Evolutionary conservation across 139 green algal species (phyloP), one percentile per base, ranked within the genome.

Genomic region (Micractinium conductrix): DNA sequence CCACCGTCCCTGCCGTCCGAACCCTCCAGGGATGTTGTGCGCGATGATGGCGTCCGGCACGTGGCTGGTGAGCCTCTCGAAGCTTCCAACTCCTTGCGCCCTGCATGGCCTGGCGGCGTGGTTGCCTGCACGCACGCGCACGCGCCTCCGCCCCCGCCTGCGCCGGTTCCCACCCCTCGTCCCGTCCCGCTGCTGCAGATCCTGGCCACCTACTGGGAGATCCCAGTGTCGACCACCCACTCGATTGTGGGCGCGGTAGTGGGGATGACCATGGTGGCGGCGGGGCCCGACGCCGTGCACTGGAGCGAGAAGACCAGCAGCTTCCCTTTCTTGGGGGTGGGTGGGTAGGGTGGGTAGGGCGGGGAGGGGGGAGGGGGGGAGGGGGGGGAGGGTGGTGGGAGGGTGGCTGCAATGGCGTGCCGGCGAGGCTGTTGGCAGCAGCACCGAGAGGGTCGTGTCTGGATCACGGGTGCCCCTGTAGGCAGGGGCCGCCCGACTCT

Each of bases 11-110:
- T n/a, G n/a, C n/a, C n/a, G n/a, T n/a, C n/a, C n/a, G n/a, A n/a
- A n/a, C n/a, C 12, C 48, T 10, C 48, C 48, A 58, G 48, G 12
- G 14, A 30, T 65, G 55, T 19, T 19, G 8, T 65, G 55, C 55
- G 17, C 84, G 16, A 55, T 94, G 45, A 50, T 84, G 0, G 87
- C 90, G 0, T 85, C 91, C 0, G 90, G 86, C 16, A 50, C 90
- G 30, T 94, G 89, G 89, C 81, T 94, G n/a, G 58, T 40, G 91
- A 92, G 30, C 91, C 88, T 10, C 88, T 89, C 71, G 55, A 92
- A 1, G n/a, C n/a, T n/a, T n/a, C n/a, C n/a, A n/a, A 53, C n/a
- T 8, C 48, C 44, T 40, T 65, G 3, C 28, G 8, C 45, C 33
- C 70, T 37, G 26, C 69, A 62, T 1, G 78, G n/a, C n/a, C n/a